These are phyloP conservation scores for Seiridium unicorne DNA, from an alignment of 2,329 filamentous ascomycete genomes.

Conservation along the genomic window DNA sequence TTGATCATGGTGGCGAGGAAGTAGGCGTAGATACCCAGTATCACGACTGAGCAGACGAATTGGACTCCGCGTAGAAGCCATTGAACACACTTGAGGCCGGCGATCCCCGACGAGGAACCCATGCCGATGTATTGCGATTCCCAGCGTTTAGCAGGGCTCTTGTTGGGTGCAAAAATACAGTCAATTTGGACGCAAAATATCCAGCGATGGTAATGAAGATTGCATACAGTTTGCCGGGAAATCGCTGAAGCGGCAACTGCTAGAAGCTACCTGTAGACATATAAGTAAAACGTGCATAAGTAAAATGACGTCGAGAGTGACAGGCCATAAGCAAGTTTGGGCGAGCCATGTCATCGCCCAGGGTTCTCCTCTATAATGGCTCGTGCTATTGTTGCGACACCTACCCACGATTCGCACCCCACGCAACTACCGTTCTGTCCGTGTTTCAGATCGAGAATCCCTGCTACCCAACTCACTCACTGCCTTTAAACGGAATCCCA, in stretches of 20 bases:
- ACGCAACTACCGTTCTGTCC: background rate
- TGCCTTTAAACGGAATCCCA: too few relatives aligned
- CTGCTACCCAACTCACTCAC: too few relatives aligned
- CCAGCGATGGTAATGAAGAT: background rate
- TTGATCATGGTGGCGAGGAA: slow-evolving; percentile 43
- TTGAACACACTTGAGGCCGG: slow-evolving; percentile 32
- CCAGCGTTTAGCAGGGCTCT: background rate
- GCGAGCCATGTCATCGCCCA: background rate
- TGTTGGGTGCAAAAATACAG: background rate
- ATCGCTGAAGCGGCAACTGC: background rate
- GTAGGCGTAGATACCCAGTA: slow-evolving; percentile 66
- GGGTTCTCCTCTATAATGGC: slow-evolving; percentile 1
- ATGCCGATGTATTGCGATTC: background rate
- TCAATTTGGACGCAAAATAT: too few relatives aligned
- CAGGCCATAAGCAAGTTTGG: background rate
- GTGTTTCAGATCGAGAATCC: too few relatives aligned
- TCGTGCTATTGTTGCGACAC: background rate
- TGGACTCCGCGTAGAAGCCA: slow-evolving; percentile 59
- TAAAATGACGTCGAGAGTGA: background rate
- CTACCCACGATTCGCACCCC: background rate
- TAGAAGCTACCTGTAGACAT: background rate
- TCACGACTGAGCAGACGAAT: slow-evolving; percentile 59
- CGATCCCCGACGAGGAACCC: background rate
- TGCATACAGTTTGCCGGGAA: background rate
- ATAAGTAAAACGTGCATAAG: background rate